Evolutionary conservation across 768 basidiomycete species (phyloP).

Genomic region (Floccularia luteovirens): DNA sequence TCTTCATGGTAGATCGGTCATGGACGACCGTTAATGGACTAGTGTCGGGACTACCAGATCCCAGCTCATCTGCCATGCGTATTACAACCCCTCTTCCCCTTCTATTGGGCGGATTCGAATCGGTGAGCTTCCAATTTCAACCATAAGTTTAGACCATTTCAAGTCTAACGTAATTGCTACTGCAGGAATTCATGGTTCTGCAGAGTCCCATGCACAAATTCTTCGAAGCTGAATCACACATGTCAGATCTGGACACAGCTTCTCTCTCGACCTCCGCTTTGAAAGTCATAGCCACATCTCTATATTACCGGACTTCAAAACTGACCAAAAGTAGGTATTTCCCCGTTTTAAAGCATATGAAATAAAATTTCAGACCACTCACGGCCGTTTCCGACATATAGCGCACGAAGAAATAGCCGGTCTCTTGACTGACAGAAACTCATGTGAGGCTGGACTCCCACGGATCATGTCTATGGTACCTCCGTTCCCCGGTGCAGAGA

Average conservation of each 20-base stretch:
- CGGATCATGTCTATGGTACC: constrained; percentile 33
- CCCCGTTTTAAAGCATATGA: constrained; percentile 1
- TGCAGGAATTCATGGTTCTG: constrained; percentile 7
- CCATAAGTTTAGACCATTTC: constrained; percentile 5
- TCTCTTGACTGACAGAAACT: constrained; percentile 29
- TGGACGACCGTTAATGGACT: constrained; percentile 52
- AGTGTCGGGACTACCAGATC: constrained; percentile 44
- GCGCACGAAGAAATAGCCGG: neutral
- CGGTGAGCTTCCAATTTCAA: constrained; percentile 2
- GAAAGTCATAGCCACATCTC: constrained; percentile 41
- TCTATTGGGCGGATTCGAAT: constrained; percentile 11
- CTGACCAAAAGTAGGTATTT: constrained; percentile 10
- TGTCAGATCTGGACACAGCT: constrained; percentile 11
- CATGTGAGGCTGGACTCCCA: constrained; percentile 36
- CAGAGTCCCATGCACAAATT: constrained; percentile 17
- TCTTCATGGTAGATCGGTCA: constrained; percentile 53
- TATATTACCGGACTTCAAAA: constrained; percentile 48
- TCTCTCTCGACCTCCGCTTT: constrained; percentile 27
- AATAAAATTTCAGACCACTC: too few relatives aligned
- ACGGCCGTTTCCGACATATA: too few relatives aligned
- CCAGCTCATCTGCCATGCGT: constrained; percentile 34
- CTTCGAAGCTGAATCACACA: constrained; percentile 17
- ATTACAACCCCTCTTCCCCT: constrained; percentile 50
- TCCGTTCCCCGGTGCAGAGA: constrained; percentile 25
- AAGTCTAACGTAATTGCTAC: constrained; percentile 5